phyloP scores from a whole-genome alignment of 1,139 yeast species.

The Nakaseomyces bracarensis region DNA sequence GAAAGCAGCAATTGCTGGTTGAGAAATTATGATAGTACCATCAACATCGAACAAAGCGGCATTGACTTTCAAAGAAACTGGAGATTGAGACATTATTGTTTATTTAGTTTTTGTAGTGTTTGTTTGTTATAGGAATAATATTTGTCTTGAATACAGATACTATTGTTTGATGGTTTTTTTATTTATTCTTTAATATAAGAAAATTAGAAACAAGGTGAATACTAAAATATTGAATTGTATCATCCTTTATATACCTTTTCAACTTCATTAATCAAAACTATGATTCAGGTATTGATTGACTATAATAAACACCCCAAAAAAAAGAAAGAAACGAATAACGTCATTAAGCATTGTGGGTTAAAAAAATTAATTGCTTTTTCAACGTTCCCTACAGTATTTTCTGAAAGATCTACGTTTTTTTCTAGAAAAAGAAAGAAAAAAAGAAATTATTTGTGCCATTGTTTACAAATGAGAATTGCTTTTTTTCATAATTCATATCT shows the following conservation, averaged over 20 bases:
- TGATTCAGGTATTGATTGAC: too few relatives aligned
- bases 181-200: too few relatives aligned
- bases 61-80: slow-evolving; percentile 29
- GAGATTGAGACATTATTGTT: slow-evolving; percentile 25
- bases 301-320: too few relatives aligned
- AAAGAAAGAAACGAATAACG: too few relatives aligned
- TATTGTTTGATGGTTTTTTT: background rate
- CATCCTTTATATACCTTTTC: background rate
- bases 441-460: too few relatives aligned
- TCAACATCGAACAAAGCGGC: slow-evolving; percentile 68
- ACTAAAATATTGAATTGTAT: background rate
- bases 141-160: background rate
- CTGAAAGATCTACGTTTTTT: background rate
- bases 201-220: background rate
- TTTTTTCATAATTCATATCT: too few relatives aligned
- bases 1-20: slow-evolving; percentile 67
- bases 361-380: too few relatives aligned
- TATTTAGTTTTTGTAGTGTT: slow-evolving; percentile 2
- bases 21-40: slow-evolving; percentile 58
- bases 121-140: background rate
- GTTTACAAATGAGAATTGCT: too few relatives aligned
- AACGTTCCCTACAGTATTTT: background rate
- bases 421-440: background rate
- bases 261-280: too few relatives aligned
- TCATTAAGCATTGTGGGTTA: too few relatives aligned